phyloP scores from a whole-genome alignment of 148 eudicot genomes.

The Diospyros kaki region DNA sequence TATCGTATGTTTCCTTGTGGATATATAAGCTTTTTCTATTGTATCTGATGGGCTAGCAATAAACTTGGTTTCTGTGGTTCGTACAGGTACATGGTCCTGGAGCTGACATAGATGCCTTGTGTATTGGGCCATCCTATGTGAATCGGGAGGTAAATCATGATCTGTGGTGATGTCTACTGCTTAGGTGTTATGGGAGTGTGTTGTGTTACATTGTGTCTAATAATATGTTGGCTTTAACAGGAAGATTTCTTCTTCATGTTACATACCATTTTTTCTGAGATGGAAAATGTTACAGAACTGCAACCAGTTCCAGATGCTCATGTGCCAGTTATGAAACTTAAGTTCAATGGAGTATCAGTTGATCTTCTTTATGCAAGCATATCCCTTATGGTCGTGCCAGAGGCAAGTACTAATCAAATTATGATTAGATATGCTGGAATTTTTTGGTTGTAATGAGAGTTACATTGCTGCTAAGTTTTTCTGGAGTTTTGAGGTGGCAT shows the following conservation, averaged over 20 bases:
- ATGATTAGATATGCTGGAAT: not conserved
- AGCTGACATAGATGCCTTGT: constrained; percentile 80
- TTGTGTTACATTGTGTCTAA: not conserved
- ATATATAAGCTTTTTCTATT: not conserved
- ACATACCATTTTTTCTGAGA: constrained; percentile 43
- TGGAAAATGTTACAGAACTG: constrained; percentile 75
- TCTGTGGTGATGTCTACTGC: not conserved
- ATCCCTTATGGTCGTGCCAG: constrained; percentile 66
- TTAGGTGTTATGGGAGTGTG: not conserved
- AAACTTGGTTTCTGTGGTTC: constrained; percentile 1
- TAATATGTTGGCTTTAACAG: constrained; percentile 22
- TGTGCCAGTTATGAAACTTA: constrained; percentile 87
- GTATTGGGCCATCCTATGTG: constrained; percentile 82
- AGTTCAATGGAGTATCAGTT: constrained; percentile 68
- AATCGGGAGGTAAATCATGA: constrained; percentile 58
- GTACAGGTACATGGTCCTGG: constrained; percentile 82
- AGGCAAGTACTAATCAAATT: constrained; percentile 43
- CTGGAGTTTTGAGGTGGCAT: not conserved
- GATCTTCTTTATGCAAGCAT: constrained; percentile 87
- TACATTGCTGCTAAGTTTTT: not conserved
- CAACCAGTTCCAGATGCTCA: constrained; percentile 89
- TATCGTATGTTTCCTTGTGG: not conserved
- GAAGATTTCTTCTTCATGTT: constrained; percentile 65
- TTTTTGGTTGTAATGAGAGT: not conserved
- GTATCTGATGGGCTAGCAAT: not conserved